These are phyloP conservation scores for Sclerotinia subarctica DNA, from an alignment of 2,329 filamentous ascomycete species.

Conservation along the genomic window DNA sequence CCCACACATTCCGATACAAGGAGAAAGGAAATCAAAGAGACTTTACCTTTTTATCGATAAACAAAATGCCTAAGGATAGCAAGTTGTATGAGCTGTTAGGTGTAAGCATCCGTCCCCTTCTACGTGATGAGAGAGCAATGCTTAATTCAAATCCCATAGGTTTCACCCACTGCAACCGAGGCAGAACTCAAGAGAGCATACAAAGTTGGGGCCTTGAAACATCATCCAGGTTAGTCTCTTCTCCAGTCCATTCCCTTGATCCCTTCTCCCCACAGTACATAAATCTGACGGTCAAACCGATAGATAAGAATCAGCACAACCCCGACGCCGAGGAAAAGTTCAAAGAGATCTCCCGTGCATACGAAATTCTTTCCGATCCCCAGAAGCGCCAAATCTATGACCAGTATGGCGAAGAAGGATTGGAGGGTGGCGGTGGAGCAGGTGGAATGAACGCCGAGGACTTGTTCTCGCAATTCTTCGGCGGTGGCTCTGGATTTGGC, in stretches of 20 bases:
- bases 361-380: conserved; percentile 88
- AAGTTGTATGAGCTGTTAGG: conserved; percentile 77
- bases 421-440: conserved; percentile 79
- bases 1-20: neutral
- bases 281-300: neutral
- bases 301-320: conserved; percentile 96
- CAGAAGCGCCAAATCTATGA: conserved; percentile 93
- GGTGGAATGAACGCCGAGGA: conserved; percentile 94
- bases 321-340: conserved; percentile 94
- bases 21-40: neutral
- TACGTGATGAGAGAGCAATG: conserved; percentile 18
- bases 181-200: conserved; percentile 88
- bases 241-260: conserved; percentile 17
- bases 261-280: conserved; percentile 5
- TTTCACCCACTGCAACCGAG: conserved; percentile 75
- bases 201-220: conserved; percentile 78
- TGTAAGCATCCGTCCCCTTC: conserved; percentile 49
- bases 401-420: conserved; percentile 94
- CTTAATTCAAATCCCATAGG: conserved; percentile 50
- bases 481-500: conserved; percentile 61
- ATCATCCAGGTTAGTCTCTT: conserved; percentile 69
- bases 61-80: conserved; percentile 72
- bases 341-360: conserved; percentile 94
- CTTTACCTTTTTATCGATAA: neutral
- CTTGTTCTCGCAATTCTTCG: conserved; percentile 96